A percentile compares a stretch with the other conserved stretches of the same genome.
Conservation (phyloP, 371 early-diverging fungal species). For the Lichtheimia ornata region DNA sequence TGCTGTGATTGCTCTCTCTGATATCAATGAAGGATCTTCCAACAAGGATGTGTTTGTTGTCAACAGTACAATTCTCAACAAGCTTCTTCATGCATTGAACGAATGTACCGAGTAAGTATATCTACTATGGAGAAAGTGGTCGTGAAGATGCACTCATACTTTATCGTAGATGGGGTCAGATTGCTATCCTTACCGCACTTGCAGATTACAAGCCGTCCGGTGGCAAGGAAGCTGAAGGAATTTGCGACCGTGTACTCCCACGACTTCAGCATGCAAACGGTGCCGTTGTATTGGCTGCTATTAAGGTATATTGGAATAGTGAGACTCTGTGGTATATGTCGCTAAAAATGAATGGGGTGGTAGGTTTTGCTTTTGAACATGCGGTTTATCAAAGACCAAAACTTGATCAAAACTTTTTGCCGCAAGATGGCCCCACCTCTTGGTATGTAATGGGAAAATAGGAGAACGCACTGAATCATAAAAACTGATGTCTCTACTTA, state of each 20-base stretch:
- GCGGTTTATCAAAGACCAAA: constrained; percentile 66
- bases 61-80: constrained; percentile 76
- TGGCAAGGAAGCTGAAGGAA: constrained; percentile 79
- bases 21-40: constrained; percentile 84
- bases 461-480: no score
- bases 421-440: constrained; percentile 92
- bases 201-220: constrained; percentile 59
- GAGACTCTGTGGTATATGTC: neutral
- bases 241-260: constrained; percentile 91
- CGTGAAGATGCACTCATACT: neutral
- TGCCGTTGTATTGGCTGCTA: constrained; percentile 77
- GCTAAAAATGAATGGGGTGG: neutral
- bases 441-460: constrained; percentile 43
- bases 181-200: constrained; percentile 85
- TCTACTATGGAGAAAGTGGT: neutral
- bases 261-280: constrained; percentile 69
- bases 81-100: constrained; percentile 87
- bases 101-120: constrained; percentile 89
- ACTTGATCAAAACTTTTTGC: constrained; percentile 63
- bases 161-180: constrained; percentile 86
- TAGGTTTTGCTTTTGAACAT: constrained; percentile 69
- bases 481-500: constrained; percentile 14
- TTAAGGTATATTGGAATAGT: constrained; percentile 46
- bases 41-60: constrained; percentile 71
- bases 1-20: constrained; percentile 86